Conservation (phyloP, 1,284 basidiomycete genomes). For the Ceratobasidium papillatum region DNA sequence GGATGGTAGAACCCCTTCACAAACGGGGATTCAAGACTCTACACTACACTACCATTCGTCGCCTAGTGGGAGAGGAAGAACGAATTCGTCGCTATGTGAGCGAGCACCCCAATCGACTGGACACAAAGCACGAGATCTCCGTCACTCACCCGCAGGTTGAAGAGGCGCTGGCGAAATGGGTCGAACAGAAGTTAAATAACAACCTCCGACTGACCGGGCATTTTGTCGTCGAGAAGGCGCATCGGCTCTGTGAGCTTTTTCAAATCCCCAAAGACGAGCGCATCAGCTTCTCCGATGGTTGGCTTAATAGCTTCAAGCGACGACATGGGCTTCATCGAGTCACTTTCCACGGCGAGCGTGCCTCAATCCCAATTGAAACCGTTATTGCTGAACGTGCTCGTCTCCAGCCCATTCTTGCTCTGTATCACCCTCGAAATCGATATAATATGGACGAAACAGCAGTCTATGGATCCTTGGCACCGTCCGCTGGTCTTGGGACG, state of each 20-base stretch:
- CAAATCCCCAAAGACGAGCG: not conserved
- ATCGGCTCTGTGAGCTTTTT: not conserved
- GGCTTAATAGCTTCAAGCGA: slow-evolving; percentile 6
- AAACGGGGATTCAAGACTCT: not conserved
- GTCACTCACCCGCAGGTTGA: slow-evolving; percentile 51
- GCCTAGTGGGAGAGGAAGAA: not conserved
- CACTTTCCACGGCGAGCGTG: slow-evolving; percentile 48
- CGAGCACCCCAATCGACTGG: not conserved
- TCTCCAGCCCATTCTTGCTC: not conserved
- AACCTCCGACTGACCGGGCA: not conserved
- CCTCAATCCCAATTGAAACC: not conserved
- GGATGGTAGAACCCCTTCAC: not conserved
- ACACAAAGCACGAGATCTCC: not conserved
- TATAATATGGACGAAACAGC: slow-evolving; percentile 55
- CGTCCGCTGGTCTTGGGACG: slow-evolving; percentile 47
- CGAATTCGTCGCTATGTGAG: slow-evolving; percentile 1
- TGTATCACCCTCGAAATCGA: slow-evolving; percentile 48
- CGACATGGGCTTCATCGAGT: slow-evolving; percentile 45
- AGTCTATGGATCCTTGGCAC: slow-evolving; percentile 47
- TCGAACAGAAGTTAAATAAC: slow-evolving; percentile 49
- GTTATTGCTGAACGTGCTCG: not conserved
- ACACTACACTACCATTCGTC: slow-evolving; percentile 3
- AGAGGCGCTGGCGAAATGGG: slow-evolving; percentile 52
- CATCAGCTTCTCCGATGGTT: slow-evolving; percentile 1
- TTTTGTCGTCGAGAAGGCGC: not conserved